Evolutionary conservation across 192 early-diverging fungal genomes (phyloP).

Genomic region (Tieghemiomyces parasiticus): DNA sequence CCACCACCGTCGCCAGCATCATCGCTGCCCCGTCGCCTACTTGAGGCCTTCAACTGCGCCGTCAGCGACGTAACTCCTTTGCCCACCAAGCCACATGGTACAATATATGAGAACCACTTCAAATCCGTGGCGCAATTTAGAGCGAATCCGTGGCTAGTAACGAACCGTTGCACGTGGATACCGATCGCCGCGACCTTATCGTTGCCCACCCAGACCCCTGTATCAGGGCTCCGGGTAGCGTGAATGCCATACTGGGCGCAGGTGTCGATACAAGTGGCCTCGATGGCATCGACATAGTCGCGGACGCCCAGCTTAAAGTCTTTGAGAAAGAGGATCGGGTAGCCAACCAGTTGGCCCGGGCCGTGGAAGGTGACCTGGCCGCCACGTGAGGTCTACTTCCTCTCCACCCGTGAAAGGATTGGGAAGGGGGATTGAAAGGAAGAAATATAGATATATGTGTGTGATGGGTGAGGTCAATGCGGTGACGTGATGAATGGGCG

Average conservation of each 20-base stretch:
- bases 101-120: conserved; percentile 74
- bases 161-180: conserved; percentile 73
- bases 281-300: conserved; percentile 65
- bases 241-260: conserved; percentile 48
- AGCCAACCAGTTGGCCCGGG: conserved; percentile 90
- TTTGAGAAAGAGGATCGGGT: conserved; percentile 74
- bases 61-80: conserved; percentile 62
- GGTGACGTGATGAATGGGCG: too few relatives aligned
- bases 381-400: conserved; percentile 57
- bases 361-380: conserved; percentile 96
- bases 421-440: too few relatives aligned
- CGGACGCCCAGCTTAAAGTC: conserved; percentile 51
- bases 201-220: conserved; percentile 85
- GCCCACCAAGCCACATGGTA: conserved; percentile 74
- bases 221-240: conserved; percentile 46
- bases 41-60: too few relatives aligned
- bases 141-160: conserved; percentile 88
- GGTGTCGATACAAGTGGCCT: conserved; percentile 58
- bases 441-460: too few relatives aligned
- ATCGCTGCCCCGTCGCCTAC: too few relatives aligned
- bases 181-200: conserved; percentile 90
- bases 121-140: conserved; percentile 89
- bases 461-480: too few relatives aligned
- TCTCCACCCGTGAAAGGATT: too few relatives aligned
- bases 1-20: too few relatives aligned